A percentile compares a stretch with the other conserved stretches of the same genome.
Evolutionary conservation across 352 stramenopile genomes (phyloP).

Genomic region (Globisporangium canariense): DNA sequence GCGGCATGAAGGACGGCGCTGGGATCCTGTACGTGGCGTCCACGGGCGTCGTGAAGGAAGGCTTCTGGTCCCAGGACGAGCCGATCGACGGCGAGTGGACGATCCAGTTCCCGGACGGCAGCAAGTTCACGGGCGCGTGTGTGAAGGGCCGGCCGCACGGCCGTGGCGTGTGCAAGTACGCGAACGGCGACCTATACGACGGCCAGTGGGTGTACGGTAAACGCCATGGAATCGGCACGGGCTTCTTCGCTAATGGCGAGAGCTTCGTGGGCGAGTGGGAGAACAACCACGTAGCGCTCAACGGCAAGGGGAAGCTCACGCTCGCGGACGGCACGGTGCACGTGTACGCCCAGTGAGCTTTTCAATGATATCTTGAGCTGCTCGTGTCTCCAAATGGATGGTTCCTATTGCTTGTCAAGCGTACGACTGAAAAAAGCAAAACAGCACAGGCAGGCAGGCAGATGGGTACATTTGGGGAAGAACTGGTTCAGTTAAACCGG

Average conservation of each 20-base stretch:
- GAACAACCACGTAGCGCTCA: slow-evolving; percentile 81
- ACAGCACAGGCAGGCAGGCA: no score
- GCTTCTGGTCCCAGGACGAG: slow-evolving; percentile 50
- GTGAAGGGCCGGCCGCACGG: slow-evolving; percentile 62
- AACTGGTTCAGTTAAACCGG: no score
- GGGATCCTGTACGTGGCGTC: slow-evolving; percentile 41
- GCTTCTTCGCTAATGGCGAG: slow-evolving; percentile 71
- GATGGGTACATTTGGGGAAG: no score
- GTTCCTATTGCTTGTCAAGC: no score
- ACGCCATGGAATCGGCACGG: slow-evolving; percentile 61
- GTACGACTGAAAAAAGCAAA: no score
- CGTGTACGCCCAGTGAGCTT: slow-evolving; percentile 42
- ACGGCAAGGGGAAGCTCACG: slow-evolving; percentile 62
- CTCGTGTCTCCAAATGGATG: no score
- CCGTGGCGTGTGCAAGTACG: slow-evolving; percentile 74
- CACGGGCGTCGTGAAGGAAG: slow-evolving; percentile 66
- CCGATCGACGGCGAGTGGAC: slow-evolving; percentile 70
- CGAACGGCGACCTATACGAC: slow-evolving; percentile 81
- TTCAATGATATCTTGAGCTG: no score
- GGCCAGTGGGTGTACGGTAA: slow-evolving; percentile 81
- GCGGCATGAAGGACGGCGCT: slow-evolving; percentile 45
- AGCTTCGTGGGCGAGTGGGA: slow-evolving; percentile 76
- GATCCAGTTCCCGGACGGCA: slow-evolving; percentile 70
- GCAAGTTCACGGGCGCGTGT: slow-evolving; percentile 71
- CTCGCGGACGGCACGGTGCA: slow-evolving; percentile 72